Evolutionary conservation across 2,329 filamentous ascomycete genomes (phyloP), one percentile per base, ranked within the genome.

Genomic region (Neocatenulostroma microsporum): DNA sequence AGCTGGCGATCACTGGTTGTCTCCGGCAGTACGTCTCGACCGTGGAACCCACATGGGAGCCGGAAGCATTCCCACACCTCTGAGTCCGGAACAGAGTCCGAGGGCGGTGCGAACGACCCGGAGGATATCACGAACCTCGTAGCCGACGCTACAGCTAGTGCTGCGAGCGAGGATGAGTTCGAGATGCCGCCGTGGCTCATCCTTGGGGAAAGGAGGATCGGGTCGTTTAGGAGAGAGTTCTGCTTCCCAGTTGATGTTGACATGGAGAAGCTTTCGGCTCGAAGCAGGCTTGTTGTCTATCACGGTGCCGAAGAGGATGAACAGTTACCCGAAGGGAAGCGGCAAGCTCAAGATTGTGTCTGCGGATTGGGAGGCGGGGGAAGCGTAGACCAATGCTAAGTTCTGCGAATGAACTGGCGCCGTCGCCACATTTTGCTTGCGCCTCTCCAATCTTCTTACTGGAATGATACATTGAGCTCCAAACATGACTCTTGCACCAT

Each of bases 201-300:
- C 8, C 15, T 42, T 3, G 39, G 26, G 14, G 38, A 41, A 29
- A 12, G 38, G 12, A 17, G 31, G 11, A 31, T 41, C 21, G 42
- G 45, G 9, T 33, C 36, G 13, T 46, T 48, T 30, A 30, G 41
- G 4, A 27, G 45, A 12, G 26, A 32, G 11, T 46, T 46, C 25
- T 30, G 21, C 21, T 41, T 48, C 14, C 42, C 40, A 4, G 35
- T 46, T 17, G 42, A 45, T 14, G 37, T 41, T 11, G 45, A 48
- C 12, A 30, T 35, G 21, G 36, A 44, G 15, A 38, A 32, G 20
- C 10, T 41, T 14, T 13, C 23, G 7, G 33, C 34, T 41, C 4
- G 38, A 41, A 8, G 38, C 38, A 12, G 38, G 38, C 12, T 25
- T 41, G 27, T 19, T 41, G 34, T 20, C 21, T n/a, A 26, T 46